Percentiles rank a stretch among this genome's conserved stretches.
phyloP scores from a whole-genome alignment of 176 grass and related monocot genomes.

The Aegilops umbellulata region DNA sequence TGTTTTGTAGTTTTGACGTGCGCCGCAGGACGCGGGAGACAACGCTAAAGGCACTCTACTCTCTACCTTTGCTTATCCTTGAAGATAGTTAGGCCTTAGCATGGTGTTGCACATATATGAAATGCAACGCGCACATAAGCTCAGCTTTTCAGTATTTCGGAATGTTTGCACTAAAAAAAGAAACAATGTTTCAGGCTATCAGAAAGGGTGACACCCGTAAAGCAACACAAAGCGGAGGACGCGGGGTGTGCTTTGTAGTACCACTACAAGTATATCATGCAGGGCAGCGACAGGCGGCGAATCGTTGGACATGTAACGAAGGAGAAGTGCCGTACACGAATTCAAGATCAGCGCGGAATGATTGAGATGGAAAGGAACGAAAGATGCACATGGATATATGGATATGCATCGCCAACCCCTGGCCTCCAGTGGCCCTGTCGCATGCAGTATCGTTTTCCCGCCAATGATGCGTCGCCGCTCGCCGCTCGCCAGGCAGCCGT shows the following conservation, averaged over 20 bases:
- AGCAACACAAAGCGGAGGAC: not conserved
- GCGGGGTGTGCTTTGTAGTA: not conserved
- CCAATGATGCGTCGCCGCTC: not conserved
- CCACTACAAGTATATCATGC: not conserved
- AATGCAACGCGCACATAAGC: too few species aligned
- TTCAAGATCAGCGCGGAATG: not conserved
- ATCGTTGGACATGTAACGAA: too few species aligned
- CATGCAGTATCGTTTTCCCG: not conserved
- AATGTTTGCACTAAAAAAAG: not conserved
- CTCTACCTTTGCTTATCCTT: not conserved
- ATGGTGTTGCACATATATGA: not conserved
- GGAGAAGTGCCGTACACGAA: conserved; percentile 25
- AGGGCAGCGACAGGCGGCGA: not conserved
- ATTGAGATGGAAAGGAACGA: not conserved
- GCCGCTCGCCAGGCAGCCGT: too few species aligned
- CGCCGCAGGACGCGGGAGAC: not conserved
- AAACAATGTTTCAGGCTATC: too few species aligned
- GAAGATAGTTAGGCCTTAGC: not conserved
- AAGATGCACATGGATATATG: too few species aligned
- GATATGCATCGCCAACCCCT: not conserved
- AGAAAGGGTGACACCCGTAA: not conserved
- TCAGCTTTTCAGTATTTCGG: not conserved
- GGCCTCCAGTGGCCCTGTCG: not conserved
- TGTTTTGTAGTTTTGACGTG: not conserved
- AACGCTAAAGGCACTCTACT: not conserved